Evolutionary conservation across 2,329 filamentous ascomycete species (phyloP).

Genomic region (Aspergillus sojae): DNA sequence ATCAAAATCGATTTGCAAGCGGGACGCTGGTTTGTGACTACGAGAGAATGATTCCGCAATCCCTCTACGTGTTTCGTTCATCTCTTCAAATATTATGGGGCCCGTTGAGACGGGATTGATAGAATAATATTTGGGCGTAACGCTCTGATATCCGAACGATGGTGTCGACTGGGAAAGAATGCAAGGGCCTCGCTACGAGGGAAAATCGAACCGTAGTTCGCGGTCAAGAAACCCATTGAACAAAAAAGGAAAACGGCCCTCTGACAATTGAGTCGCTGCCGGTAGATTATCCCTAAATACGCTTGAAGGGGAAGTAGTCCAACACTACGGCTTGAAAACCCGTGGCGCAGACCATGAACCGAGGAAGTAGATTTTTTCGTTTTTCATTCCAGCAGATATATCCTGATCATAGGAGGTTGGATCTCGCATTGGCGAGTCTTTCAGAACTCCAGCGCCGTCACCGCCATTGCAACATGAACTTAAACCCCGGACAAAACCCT

Average conservation of each 20-base stretch:
- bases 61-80: neutral
- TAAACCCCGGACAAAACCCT: slow-evolving; percentile 51
- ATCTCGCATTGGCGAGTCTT: slow-evolving; percentile 28
- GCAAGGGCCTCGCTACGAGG: neutral
- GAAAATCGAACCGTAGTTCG: neutral
- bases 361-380: slow-evolving; percentile 67
- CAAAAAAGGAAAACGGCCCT: neutral
- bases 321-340: neutral
- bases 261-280: neutral
- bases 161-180: neutral
- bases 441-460: slow-evolving; percentile 29
- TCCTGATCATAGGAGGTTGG: slow-evolving; percentile 26
- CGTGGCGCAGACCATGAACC: slow-evolving; percentile 45
- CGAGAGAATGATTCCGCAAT: neutral
- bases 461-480: slow-evolving; percentile 68
- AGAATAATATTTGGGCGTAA: neutral
- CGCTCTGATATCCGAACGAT: neutral
- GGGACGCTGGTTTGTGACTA: neutral
- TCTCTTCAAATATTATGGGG: neutral
- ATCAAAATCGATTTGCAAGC: neutral
- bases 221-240: neutral
- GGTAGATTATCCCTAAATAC: neutral
- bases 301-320: neutral
- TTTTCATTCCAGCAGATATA: slow-evolving; percentile 29
- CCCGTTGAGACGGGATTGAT: neutral